Conservation (phyloP, 2,329 filamentous ascomycete species). For the Aspergillus viridinutans region DNA sequence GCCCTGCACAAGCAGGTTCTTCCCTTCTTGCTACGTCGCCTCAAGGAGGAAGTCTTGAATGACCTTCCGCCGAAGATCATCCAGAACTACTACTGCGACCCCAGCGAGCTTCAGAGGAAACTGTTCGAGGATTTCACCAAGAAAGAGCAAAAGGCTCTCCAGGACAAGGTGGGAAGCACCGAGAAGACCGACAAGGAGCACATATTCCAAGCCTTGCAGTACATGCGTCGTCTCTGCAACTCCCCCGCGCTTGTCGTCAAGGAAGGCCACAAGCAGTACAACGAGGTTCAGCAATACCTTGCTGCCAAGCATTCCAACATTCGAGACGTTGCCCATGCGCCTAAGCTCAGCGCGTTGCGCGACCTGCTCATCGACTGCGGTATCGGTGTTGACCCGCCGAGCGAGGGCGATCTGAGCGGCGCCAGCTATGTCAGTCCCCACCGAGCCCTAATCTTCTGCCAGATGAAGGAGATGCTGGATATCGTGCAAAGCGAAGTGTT, state of each 20-base stretch:
- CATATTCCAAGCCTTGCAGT: constrained; percentile 97
- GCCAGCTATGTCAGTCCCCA: constrained; percentile 89
- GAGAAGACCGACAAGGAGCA: constrained; percentile 96
- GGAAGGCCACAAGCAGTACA: constrained; percentile 84
- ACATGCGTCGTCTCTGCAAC: constrained; percentile 99
- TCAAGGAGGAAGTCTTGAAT: constrained; percentile 96
- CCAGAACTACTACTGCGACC: constrained; percentile 98
- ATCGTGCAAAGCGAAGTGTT: constrained; percentile 96
- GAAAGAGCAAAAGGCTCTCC: constrained; percentile 84
- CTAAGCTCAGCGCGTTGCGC: constrained; percentile 83
- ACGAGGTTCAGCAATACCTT: constrained; percentile 77
- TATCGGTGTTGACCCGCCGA: constrained; percentile 69
- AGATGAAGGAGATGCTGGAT: constrained; percentile 99
- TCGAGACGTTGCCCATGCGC: constrained; percentile 81
- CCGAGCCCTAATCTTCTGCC: constrained; percentile 93
- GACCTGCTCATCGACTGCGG: constrained; percentile 98
- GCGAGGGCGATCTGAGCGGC: constrained; percentile 53
- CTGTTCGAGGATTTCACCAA: constrained; percentile 95
- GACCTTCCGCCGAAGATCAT: constrained; percentile 97
- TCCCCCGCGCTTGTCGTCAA: constrained; percentile 96
- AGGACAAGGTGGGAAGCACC: constrained; percentile 73
- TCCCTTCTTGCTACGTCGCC: constrained; percentile 87
- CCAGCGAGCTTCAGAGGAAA: constrained; percentile 89
- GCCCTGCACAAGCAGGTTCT: constrained; percentile 98
- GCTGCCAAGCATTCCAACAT: constrained; percentile 74